phyloP scores from a whole-genome alignment of 441 rosid species.

The Breynia disticha region DNA sequence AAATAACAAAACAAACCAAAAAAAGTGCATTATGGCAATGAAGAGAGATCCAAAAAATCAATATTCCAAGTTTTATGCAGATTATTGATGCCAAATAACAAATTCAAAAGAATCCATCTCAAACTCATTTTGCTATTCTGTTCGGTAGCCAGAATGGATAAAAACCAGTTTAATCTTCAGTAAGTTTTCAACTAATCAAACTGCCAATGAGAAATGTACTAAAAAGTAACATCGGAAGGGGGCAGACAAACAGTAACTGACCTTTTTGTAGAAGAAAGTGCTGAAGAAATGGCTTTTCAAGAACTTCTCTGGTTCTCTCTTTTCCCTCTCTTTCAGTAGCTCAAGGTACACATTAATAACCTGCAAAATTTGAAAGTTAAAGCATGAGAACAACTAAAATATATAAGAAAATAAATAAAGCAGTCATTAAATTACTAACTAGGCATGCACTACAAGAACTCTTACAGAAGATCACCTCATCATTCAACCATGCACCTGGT shows the following conservation, averaged over 20 bases:
- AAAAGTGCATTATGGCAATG: background rate
- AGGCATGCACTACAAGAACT: background rate
- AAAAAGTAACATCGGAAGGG: too few relatives aligned
- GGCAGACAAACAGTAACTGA: conserved; percentile 21
- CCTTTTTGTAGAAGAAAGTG: conserved; percentile 92
- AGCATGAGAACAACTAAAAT: conserved; percentile 13
- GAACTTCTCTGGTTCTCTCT: conserved; percentile 64
- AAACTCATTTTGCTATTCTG: too few relatives aligned
- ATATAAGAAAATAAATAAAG: background rate
- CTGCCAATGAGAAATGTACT: background rate
- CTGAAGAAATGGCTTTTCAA: conserved; percentile 83
- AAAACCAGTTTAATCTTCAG: background rate
- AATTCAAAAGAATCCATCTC: too few relatives aligned
- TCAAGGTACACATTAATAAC: conserved; percentile 83
- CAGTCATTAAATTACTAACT: background rate
- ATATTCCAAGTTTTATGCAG: conserved; percentile 3
- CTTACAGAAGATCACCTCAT: conserved; percentile 50
- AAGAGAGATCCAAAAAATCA: background rate
- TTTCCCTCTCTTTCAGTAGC: conserved; percentile 87
- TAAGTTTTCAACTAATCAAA: too few relatives aligned
- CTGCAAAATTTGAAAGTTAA: conserved; percentile 31
- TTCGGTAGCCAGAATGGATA: too few relatives aligned
- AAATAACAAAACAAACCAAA: background rate
- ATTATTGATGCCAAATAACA: background rate
- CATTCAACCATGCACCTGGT: conserved; percentile 87